phyloP scores from a whole-genome alignment of 306 rosid species.

The Glycine latifolia region DNA sequence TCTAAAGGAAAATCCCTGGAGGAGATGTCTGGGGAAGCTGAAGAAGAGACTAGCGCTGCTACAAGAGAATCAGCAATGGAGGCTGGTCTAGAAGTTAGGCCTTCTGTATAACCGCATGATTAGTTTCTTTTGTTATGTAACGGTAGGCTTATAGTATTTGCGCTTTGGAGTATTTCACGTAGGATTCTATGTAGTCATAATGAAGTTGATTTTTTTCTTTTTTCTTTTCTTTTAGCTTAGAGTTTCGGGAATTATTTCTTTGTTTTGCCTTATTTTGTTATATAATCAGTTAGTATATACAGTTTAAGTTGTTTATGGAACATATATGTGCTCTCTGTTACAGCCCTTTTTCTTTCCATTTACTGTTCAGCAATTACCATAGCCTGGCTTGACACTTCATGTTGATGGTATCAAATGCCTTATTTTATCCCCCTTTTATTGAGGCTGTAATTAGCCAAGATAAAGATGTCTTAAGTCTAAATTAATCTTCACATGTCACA shows the following conservation, averaged over 20 bases:
- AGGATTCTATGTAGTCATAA: background rate
- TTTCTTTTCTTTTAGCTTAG: background rate
- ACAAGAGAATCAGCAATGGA: constrained; percentile 42
- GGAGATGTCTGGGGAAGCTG: constrained; percentile 79
- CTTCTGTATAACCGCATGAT: constrained; percentile 39
- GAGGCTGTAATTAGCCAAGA: constrained; percentile 1
- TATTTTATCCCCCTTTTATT: background rate
- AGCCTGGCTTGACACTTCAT: background rate
- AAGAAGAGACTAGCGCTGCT: constrained; percentile 45
- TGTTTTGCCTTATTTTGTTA: background rate
- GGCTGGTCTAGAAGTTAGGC: constrained; percentile 41
- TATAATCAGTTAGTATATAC: background rate
- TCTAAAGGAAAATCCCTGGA: constrained; percentile 85
- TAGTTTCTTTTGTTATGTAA: background rate
- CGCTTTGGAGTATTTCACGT: background rate
- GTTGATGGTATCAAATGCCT: constrained; percentile 4
- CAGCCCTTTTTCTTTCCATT: background rate
- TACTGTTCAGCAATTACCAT: constrained; percentile 15
- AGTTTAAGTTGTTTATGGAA: background rate
- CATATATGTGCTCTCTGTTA: background rate
- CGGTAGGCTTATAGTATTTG: background rate
- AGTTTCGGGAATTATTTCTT: background rate
- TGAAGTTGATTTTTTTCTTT: background rate
- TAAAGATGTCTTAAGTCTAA: background rate
- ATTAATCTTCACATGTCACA: constrained; percentile 12